These are phyloP conservation scores for Tulasnella sp. DNA, from an alignment of 768 basidiomycete species.

Conservation along the genomic window DNA sequence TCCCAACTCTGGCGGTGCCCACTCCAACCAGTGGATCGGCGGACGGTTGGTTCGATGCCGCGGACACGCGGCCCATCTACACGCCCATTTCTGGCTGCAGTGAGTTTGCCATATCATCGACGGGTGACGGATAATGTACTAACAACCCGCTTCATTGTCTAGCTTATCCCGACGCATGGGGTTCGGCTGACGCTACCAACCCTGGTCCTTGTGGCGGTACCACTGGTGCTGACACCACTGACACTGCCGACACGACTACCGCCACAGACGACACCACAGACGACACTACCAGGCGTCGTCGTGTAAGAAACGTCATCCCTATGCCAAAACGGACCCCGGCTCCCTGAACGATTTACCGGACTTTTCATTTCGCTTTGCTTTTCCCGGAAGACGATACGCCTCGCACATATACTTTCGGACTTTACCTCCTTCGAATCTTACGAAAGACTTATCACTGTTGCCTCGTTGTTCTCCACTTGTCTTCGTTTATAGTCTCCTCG, in stretches of 20 bases:
- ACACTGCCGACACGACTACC: not conserved
- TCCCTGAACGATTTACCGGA: not conserved
- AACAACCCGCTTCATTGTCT: not conserved
- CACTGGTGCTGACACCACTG: not conserved
- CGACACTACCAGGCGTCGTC: not conserved
- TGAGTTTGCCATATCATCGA: not conserved
- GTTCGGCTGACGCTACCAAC: constrained; percentile 41
- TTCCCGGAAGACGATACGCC: not conserved
- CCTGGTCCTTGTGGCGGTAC: constrained; percentile 35
- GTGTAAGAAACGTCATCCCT: not conserved
- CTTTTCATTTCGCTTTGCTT: not conserved
- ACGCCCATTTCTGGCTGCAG: constrained; percentile 58
- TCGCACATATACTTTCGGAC: not conserved
- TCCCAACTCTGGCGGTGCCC: constrained; percentile 58
- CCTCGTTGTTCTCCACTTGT: no score
- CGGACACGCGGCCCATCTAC: constrained; percentile 53
- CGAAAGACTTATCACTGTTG: no score
- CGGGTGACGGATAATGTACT: not conserved
- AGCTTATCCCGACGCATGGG: constrained; percentile 72
- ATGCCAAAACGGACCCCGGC: not conserved
- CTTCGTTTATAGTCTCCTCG: no score
- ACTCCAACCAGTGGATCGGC: constrained; percentile 34
- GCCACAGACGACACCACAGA: not conserved
- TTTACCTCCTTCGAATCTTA: no score
- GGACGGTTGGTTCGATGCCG: constrained; percentile 58